A percentile compares a stretch with the other conserved stretches of the same genome.
These are phyloP conservation scores for Teratosphaeria viscida DNA, from an alignment of 2,329 filamentous ascomycete species.

Conservation along the genomic window DNA sequence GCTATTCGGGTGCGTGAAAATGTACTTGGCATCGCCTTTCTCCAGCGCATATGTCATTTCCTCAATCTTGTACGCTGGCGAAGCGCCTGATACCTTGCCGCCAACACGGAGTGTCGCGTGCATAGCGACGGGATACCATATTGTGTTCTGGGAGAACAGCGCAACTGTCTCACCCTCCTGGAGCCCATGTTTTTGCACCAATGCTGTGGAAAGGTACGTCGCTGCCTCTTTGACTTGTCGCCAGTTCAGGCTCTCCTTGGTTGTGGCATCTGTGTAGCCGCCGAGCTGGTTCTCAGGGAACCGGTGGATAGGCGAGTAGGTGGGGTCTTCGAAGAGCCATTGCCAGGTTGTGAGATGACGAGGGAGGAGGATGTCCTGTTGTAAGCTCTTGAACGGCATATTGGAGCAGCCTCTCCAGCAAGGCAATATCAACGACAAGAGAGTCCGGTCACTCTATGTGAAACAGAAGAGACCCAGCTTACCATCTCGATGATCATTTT, in stretches of 20 bases:
- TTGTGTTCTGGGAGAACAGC: conserved; percentile 53
- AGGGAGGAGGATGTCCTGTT: conserved; percentile 26
- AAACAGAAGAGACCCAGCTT: not conserved
- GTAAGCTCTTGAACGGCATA: conserved; percentile 17
- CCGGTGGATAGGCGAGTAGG: conserved; percentile 39
- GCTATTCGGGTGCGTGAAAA: conserved; percentile 47
- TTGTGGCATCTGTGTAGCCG: conserved; percentile 49
- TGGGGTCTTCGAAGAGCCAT: conserved; percentile 48
- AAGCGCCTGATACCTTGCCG: conserved; percentile 51
- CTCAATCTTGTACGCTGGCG: conserved; percentile 55
- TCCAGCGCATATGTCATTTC: conserved; percentile 58
- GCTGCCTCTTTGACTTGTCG: conserved; percentile 47
- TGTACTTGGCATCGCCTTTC: conserved; percentile 45
- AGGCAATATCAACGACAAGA: not conserved
- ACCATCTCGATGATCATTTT: not conserved
- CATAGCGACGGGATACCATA: conserved; percentile 52
- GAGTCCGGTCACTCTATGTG: not conserved
- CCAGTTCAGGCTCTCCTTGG: conserved; percentile 49
- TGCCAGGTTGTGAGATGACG: conserved; percentile 48
- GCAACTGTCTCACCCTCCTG: conserved; percentile 46
- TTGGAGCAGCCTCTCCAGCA: not conserved
- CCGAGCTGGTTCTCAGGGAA: conserved; percentile 31
- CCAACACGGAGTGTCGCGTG: conserved; percentile 44
- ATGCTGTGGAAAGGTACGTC: conserved; percentile 49
- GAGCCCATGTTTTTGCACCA: conserved; percentile 47